Percentiles rank a stretch among this genome's conserved stretches.
Evolutionary conservation across 345 rosid genomes (phyloP).

Genomic region (Acer saccharum): DNA sequence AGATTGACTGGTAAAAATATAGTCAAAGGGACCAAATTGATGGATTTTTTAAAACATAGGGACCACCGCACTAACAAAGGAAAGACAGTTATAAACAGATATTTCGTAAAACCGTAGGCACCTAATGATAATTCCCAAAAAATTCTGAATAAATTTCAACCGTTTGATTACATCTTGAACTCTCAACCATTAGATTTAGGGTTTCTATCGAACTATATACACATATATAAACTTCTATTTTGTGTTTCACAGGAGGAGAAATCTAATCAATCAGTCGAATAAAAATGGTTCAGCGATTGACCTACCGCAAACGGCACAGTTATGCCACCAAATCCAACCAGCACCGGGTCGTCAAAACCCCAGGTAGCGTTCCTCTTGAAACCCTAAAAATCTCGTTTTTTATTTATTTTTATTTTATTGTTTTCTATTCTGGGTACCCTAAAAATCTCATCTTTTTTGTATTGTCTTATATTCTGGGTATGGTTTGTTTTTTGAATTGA

Average conservation of each 20-base stretch:
- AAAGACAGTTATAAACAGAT: too few species aligned
- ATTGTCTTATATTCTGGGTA: neutral
- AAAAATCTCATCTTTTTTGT: neutral
- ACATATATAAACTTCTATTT: neutral
- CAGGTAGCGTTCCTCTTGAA: slow-evolving; percentile 32
- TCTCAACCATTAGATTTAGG: slow-evolving; percentile 29
- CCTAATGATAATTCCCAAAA: too few species aligned
- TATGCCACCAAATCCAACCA: slow-evolving; percentile 75
- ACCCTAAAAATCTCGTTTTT: neutral
- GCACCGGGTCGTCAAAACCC: slow-evolving; percentile 67
- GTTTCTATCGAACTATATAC: neutral
- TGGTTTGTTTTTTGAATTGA: neutral
- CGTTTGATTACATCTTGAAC: neutral
- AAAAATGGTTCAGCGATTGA: slow-evolving; percentile 71
- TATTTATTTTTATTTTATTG: too few species aligned
- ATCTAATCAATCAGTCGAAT: neutral
- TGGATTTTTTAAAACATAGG: too few species aligned
- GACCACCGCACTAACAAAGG: too few species aligned
- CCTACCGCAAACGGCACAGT: slow-evolving; percentile 70
- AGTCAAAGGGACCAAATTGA: too few species aligned
- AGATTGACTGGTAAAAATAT: too few species aligned
- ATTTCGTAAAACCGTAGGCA: too few species aligned
- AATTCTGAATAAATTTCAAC: neutral
- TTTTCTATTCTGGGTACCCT: neutral
- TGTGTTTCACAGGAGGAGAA: neutral